phyloP scores from a whole-genome alignment of 768 basidiomycete species.

The Boletus edulis region DNA sequence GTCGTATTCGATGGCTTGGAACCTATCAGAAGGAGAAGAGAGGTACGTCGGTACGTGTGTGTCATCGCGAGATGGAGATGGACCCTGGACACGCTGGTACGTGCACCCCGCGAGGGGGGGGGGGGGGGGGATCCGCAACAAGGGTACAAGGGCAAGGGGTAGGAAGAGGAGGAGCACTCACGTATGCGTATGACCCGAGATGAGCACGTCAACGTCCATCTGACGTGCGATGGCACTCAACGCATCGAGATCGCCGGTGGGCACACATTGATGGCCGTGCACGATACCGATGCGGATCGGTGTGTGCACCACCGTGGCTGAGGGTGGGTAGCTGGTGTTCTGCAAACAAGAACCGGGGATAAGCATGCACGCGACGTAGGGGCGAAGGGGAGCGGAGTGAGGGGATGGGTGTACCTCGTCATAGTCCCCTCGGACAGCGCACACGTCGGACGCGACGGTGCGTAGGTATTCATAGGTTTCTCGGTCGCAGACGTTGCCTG shows the following conservation, averaged over 20 bases:
- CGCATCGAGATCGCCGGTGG: slow-evolving; percentile 90
- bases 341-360: slow-evolving; percentile 22
- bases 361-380: background rate
- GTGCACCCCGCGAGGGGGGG: background rate
- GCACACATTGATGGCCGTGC: slow-evolving; percentile 92
- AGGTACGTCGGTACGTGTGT: background rate
- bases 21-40: slow-evolving; percentile 42
- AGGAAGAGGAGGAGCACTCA: slow-evolving; percentile 38
- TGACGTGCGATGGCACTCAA: slow-evolving; percentile 84
- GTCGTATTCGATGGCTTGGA: slow-evolving; percentile 92
- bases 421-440: slow-evolving; percentile 91
- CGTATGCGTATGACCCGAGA: slow-evolving; percentile 95
- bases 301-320: slow-evolving; percentile 73
- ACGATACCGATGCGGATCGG: slow-evolving; percentile 91
- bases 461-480: slow-evolving; percentile 97
- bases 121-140: no score
- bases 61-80: background rate
- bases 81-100: background rate
- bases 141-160: background rate
- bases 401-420: slow-evolving; percentile 68
- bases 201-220: slow-evolving; percentile 96
- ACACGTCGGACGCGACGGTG: slow-evolving; percentile 90
- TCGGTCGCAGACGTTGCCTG: slow-evolving; percentile 95
- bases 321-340: slow-evolving; percentile 74
- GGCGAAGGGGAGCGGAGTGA: background rate